These are phyloP conservation scores for Umbelopsis ramanniana DNA, from an alignment of 192 early-diverging fungal species.

Conservation along the genomic window DNA sequence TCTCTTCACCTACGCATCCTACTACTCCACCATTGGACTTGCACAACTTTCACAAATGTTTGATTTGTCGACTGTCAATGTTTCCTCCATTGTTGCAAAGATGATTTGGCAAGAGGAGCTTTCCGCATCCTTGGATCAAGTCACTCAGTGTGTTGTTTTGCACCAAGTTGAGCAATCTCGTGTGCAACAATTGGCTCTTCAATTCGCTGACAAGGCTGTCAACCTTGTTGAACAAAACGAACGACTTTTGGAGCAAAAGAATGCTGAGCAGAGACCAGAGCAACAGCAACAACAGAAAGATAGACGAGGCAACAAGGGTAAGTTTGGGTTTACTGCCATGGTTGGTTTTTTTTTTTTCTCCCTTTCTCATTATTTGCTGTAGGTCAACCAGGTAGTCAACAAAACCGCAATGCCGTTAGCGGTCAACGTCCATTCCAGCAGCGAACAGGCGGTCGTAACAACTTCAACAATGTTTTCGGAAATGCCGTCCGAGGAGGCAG, in stretches of 20 bases:
- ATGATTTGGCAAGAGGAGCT: conserved; percentile 96
- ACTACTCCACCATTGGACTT: conserved; percentile 89
- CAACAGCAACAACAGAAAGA: conserved; percentile 19
- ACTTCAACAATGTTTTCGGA: conserved; percentile 24
- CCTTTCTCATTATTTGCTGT: neutral
- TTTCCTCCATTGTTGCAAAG: conserved; percentile 82
- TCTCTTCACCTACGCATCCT: conserved; percentile 89
- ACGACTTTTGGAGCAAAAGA: conserved; percentile 55
- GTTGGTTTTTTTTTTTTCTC: neutral
- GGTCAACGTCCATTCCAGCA: conserved; percentile 20
- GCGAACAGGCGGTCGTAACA: conserved; percentile 23
- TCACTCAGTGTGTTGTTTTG: conserved; percentile 78
- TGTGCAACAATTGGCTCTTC: conserved; percentile 85
- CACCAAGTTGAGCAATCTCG: conserved; percentile 74
- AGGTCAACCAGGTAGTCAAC: conserved; percentile 14
- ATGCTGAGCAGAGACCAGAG: conserved; percentile 14
- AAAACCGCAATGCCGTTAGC: conserved; percentile 16
- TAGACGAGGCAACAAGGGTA: conserved; percentile 20
- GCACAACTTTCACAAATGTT: conserved; percentile 89
- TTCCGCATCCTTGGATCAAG: conserved; percentile 85
- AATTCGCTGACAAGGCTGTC: conserved; percentile 86
- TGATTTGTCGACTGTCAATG: conserved; percentile 64
- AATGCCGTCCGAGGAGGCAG: conserved; percentile 24
- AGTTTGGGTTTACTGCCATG: neutral
- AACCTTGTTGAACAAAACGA: conserved; percentile 91